Evolutionary conservation across 768 basidiomycete species (phyloP).

Genomic region (Suillus sp.): DNA sequence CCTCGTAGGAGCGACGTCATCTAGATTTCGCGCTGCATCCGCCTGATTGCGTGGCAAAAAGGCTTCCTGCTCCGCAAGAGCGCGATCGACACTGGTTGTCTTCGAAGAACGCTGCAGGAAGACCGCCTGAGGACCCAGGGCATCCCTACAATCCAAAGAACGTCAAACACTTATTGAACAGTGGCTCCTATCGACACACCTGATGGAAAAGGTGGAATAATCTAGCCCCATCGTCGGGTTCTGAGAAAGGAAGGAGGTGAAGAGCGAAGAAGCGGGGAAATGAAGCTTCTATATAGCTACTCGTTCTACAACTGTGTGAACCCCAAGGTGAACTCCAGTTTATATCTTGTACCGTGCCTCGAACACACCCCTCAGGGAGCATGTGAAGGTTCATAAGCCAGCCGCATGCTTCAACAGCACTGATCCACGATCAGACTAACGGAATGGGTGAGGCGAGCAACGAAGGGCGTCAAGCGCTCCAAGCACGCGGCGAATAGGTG

Average conservation of each 20-base stretch:
- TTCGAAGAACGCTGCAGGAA: neutral
- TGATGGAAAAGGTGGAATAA: constrained; percentile 8
- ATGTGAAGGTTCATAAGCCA: neutral
- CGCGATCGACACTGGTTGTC: neutral
- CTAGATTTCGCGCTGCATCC: neutral
- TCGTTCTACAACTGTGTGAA: constrained; percentile 1
- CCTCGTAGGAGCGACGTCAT: constrained; percentile 3
- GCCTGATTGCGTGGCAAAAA: neutral
- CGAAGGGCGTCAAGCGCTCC: neutral
- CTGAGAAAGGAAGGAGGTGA: constrained; percentile 10
- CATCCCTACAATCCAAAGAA: neutral
- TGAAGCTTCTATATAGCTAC: constrained; percentile 11
- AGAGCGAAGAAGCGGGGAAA: constrained; percentile 10
- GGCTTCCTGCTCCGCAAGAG: neutral
- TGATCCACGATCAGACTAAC: neutral
- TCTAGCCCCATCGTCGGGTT: neutral
- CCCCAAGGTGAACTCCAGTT: neutral
- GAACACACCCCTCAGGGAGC: neutral
- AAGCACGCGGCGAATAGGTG: neutral
- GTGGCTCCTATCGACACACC: neutral
- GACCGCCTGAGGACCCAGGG: neutral
- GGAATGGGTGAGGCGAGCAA: constrained; percentile 3
- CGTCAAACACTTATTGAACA: neutral
- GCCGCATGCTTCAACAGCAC: constrained; percentile 3
- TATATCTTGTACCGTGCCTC: constrained; percentile 7